Evolutionary conservation across 2,329 filamentous ascomycete genomes (phyloP), one percentile per base, ranked within the genome.

Genomic region (Huntiella bhutanensis): DNA sequence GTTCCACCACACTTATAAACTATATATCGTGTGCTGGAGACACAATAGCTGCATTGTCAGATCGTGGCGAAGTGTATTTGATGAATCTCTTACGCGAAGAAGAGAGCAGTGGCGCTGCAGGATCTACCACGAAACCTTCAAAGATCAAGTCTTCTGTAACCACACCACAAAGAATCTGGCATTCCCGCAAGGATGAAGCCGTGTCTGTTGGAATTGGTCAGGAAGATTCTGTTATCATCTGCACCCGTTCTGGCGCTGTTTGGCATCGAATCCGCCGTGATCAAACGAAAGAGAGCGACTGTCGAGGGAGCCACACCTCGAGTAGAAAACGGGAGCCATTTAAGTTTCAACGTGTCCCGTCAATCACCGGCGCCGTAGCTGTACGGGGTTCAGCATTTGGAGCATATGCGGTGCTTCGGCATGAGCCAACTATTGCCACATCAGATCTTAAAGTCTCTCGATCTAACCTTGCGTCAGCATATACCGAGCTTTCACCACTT

Each of bases 161-260:
- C 0, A 63, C 68, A 34, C 84, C 88, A 0, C 75, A 83, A 51
- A 79, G 83, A 49, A 78, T 95, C 19, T 98, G 91, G 91, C 83
- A 80, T 28, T 78, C 87, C 2, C 80, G 80, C 54, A 95, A 92
- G 57, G 80, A 83, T 49, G 86, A 86, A 3, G 87, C 84, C 28
- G 74, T 75, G 45, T 94, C 94, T 49, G 84, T 93, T 2, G 82
- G 77, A 51, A 80, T 96, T 3, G 85, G 87, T 34, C 86, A 94
- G 58, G 82, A 96, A 59, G 91, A 87, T 2, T 93, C 87, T 0
- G 84, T 98, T 53, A 92, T 98, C 47, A 77, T 98, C 51, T 88
- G 85, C 53, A 98, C 91, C 0, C 73, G 86, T 50, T 88, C 86
- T 37, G 91, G 91, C 2, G 88, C 84, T 41, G 88, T 95, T 0